Evolutionary conservation across 495 filamentous ascomycete species (phyloP), one percentile per base, ranked within the genome.

Genomic region (Trichocladium antarcticum): DNA sequence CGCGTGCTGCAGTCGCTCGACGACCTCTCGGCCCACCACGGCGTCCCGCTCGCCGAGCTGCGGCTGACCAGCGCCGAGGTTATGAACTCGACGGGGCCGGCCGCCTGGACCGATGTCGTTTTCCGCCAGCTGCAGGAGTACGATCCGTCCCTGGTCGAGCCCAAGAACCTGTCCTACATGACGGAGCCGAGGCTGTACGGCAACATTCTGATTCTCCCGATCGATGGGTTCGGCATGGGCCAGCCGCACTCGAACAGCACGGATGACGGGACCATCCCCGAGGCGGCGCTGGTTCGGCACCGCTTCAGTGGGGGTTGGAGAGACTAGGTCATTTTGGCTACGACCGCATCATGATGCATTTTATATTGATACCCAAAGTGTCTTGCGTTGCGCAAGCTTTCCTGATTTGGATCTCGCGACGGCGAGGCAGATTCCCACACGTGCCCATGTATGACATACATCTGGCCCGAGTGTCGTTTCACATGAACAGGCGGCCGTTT

Each of bases 1-100:
- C 48, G 59, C 15, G 60, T 72, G 5, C 35, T 70, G 15, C 24
- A 37, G 17, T 56, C 53, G 16, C 20, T 74, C 11, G 61, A 63
- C 21, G 53, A 64, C 7, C 53, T 68, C 11, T 55, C 65, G 0
- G 12, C 12, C 0, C 14, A 28, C 6, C 55, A 72, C 34, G 19
- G 56, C 1, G 55, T 67, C 1, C 19, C 57, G 0, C 53, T 74
- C 16, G 35, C 44, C 0, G 31, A 62, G 5, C 45, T 72, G 14
- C 61, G 55, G 32, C 49, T 45, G 12, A 37, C 35, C 15, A 62
- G 59, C 15, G 47, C 57, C 17, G 60, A 63, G 36, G 60, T 63
- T 0, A 56, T 65, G 53, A 59, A 59, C 29, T 59, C 55, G 22
- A 61, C 57, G 6, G 60, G 60, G 1, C 62, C 62, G 6, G 58